These are phyloP conservation scores for Ascochyta clinopodiicola DNA, from an alignment of 2,329 filamentous ascomycete species.

Conservation along the genomic window DNA sequence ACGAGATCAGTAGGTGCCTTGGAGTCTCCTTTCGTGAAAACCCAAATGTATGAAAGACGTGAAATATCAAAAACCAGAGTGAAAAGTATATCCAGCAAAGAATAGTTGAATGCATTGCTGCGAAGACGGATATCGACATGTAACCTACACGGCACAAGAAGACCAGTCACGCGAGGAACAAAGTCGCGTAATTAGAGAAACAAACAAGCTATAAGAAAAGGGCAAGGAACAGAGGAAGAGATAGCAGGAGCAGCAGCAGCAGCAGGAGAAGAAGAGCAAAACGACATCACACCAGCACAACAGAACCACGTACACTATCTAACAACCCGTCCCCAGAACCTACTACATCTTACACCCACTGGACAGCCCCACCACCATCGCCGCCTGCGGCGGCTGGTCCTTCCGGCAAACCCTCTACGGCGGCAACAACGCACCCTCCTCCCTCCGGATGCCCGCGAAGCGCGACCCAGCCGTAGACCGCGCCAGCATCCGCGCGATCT, in stretches of 20 bases:
- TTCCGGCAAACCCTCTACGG: slow-evolving; percentile 46
- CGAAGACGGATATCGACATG: neutral
- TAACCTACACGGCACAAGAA: too few species aligned
- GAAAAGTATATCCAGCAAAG: neutral
- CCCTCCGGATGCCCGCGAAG: slow-evolving; percentile 37
- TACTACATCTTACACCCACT: slow-evolving; percentile 45
- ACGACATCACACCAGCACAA: too few species aligned
- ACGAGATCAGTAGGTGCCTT: slow-evolving; percentile 29
- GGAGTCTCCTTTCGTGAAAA: neutral
- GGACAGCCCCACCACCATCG: slow-evolving; percentile 28
- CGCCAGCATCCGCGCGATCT: slow-evolving; percentile 46
- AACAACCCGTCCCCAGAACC: slow-evolving; percentile 22
- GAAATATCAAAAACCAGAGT: neutral
- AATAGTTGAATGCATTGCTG: neutral
- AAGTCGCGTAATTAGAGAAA: neutral
- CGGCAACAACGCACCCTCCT: slow-evolving; percentile 41
- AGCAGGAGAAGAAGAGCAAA: too few species aligned
- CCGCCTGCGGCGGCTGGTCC: slow-evolving; percentile 47
- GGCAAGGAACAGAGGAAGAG: too few species aligned
- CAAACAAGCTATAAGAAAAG: neutral
- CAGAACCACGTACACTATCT: neutral
- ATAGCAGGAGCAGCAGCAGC: too few species aligned
- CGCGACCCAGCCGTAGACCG: slow-evolving; percentile 37
- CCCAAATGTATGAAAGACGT: neutral
- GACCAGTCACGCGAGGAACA: neutral